Evolutionary conservation across 208 protist genomes (phyloP), one percentile per base, ranked within the genome.

Genomic region (Wallacemonas rigidus): DNA sequence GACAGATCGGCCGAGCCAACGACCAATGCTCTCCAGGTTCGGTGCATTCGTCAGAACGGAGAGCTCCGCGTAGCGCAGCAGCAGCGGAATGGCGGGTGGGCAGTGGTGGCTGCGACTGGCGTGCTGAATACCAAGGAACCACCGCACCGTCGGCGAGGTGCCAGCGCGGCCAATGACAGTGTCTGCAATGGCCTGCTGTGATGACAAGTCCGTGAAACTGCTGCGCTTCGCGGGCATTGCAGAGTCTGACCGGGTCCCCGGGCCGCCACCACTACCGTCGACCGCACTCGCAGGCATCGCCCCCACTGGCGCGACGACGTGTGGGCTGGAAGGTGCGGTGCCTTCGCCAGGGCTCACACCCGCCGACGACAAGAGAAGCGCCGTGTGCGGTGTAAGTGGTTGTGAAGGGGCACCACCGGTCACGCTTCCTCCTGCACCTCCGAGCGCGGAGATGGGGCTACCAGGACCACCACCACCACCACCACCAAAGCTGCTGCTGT

Each of bases 1-100:
- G 56, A 89, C 69, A 7, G 86, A 84, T 11, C 84, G 80, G 6
- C 80, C 74, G 44, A 94, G 79, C 39, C 84, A 86, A 35, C 81
- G 74, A 8, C 85, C 86, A 1, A 78, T 75, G 47, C 81, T 77
- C 3, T 79, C 75, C 26, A 94, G 69, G 67, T 75, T 51, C 14
- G 67, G 45, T 39, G 77, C 50, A 47, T 60, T 35, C 56, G 57
- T 75, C 3, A 48, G 54, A 15, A 47, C 50, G 5, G 69, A 74
- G 57, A 71, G 48, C 45, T 69, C 71, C 12, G 63, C 63, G 77
- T 83, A 90, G 51, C 65, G 77, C 36, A 82, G 54, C 36, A 93
- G 76, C 56, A 91, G 72, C 5, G 67, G 71, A 51, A 90, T 76
- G 2, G 81, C 88, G 35, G 83, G 81, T 0, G 57, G 67, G 61